phyloP scores from a whole-genome alignment of 2,329 filamentous ascomycete genomes.

The Pyricularia grisea region DNA sequence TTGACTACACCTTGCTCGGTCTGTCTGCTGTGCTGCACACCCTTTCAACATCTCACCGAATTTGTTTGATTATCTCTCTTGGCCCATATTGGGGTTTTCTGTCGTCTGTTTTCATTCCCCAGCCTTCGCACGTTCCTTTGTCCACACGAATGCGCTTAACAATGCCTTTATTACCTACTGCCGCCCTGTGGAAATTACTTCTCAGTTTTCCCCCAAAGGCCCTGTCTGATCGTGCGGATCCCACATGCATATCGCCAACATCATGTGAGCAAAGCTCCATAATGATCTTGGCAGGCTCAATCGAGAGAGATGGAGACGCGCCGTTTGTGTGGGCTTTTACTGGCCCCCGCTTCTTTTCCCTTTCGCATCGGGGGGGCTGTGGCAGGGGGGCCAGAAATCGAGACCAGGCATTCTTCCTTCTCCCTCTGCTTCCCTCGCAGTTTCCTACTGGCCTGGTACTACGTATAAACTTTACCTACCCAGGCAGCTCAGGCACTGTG shows the following conservation, averaged over 20 bases:
- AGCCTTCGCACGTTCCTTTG: not conserved
- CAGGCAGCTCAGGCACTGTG: not conserved
- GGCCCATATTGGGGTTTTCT: not conserved
- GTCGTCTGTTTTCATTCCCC: constrained; percentile 3
- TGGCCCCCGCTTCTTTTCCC: not conserved
- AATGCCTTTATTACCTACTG: not conserved
- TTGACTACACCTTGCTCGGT: not conserved
- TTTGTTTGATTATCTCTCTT: not conserved
- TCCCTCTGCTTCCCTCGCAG: not conserved
- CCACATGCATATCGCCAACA: not conserved
- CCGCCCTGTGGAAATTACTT: not conserved
- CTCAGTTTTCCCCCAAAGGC: not conserved
- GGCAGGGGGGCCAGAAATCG: not conserved
- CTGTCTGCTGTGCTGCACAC: not conserved
- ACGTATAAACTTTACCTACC: not conserved
- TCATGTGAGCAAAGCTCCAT: not conserved
- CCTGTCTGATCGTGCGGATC: not conserved
- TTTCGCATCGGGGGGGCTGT: not conserved
- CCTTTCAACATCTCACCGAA: not conserved
- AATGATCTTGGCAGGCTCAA: not conserved
- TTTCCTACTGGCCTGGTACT: not conserved
- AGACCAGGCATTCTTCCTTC: not conserved
- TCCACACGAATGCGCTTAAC: not conserved
- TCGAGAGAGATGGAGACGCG: not conserved
- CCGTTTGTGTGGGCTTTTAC: not conserved